phyloP scores from a whole-genome alignment of 2,329 filamentous ascomycete genomes.

The Paracorniculantispora psalliotae region DNA sequence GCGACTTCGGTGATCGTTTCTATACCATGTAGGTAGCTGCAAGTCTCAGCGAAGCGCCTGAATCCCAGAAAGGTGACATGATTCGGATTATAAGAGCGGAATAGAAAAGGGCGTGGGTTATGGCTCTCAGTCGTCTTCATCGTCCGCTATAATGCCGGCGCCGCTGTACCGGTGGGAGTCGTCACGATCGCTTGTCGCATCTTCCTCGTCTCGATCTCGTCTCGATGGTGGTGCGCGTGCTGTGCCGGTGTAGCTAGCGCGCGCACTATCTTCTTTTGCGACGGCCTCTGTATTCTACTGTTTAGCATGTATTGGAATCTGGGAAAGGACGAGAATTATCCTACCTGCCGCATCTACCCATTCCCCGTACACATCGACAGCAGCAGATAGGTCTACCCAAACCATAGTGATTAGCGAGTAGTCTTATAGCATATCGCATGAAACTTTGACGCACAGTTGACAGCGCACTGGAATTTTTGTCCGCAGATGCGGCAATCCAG shows the following conservation, averaged over 20 bases:
- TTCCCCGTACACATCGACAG: slow-evolving; percentile 94
- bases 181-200: slow-evolving; percentile 38
- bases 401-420: slow-evolving; percentile 16
- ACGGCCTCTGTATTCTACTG: slow-evolving; percentile 38
- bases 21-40: slow-evolving; percentile 67
- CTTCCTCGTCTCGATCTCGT: slow-evolving; percentile 20
- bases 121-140: slow-evolving; percentile 51
- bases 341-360: slow-evolving; percentile 85
- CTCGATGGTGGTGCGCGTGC: slow-evolving; percentile 18
- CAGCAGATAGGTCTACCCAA: slow-evolving; percentile 72
- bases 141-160: slow-evolving; percentile 48
- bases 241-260: slow-evolving; percentile 25
- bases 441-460: slow-evolving; percentile 67
- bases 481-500: slow-evolving; percentile 90
- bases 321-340: slow-evolving; percentile 16
- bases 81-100: background rate
- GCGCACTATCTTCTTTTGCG: slow-evolving; percentile 40
- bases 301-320: slow-evolving; percentile 15
- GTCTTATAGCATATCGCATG: slow-evolving; percentile 10
- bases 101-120: background rate
- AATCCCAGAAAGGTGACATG: background rate
- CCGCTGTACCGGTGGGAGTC: slow-evolving; percentile 49
- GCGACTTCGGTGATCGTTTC: slow-evolving; percentile 93
- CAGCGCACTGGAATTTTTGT: slow-evolving; percentile 85
- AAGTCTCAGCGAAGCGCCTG: background rate